Percentiles rank a stretch among this genome's conserved stretches.
Conservation (phyloP, 75 land plant species). For the Picea glauca region DNA sequence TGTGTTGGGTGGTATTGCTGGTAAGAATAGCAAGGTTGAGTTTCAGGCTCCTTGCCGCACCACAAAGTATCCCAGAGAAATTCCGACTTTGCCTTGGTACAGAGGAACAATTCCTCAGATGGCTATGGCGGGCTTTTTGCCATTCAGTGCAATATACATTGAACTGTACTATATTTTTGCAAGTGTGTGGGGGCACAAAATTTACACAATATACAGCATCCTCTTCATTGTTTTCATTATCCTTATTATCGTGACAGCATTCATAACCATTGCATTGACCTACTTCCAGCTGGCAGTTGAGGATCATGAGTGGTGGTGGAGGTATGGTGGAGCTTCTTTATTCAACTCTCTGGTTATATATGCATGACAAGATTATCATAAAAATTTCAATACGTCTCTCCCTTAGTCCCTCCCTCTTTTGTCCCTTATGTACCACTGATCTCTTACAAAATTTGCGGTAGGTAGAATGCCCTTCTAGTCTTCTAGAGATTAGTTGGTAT, state of each 20-base stretch:
- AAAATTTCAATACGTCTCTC: too few species aligned
- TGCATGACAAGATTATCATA: too few species aligned
- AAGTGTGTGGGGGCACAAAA: conserved; percentile 79
- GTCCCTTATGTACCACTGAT: too few species aligned
- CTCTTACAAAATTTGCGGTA: too few species aligned
- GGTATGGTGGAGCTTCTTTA: too few species aligned
- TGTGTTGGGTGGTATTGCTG: conserved; percentile 77
- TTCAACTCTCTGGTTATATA: too few species aligned
- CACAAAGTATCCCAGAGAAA: conserved; percentile 68
- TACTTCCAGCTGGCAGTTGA: conserved; percentile 67
- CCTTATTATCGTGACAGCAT: conserved; percentile 70
- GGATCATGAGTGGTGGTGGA: too few species aligned
- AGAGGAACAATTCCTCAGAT: conserved; percentile 60
- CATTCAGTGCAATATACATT: conserved; percentile 77
- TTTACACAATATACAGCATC: conserved; percentile 70
- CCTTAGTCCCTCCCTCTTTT: too few species aligned
- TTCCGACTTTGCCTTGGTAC: conserved; percentile 69
- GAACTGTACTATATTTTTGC: conserved; percentile 80
- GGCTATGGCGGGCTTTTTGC: conserved; percentile 76
- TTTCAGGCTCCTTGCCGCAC: conserved; percentile 79
- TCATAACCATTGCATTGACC: conserved; percentile 72
- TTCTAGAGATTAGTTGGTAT: too few species aligned
- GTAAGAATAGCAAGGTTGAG: conserved; percentile 64
- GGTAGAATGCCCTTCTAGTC: too few species aligned
- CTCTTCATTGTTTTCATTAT: conserved; percentile 77